Evolutionary conservation across 2,329 filamentous ascomycete species (phyloP).

Genomic region (Ophiostoma angusticollis): DNA sequence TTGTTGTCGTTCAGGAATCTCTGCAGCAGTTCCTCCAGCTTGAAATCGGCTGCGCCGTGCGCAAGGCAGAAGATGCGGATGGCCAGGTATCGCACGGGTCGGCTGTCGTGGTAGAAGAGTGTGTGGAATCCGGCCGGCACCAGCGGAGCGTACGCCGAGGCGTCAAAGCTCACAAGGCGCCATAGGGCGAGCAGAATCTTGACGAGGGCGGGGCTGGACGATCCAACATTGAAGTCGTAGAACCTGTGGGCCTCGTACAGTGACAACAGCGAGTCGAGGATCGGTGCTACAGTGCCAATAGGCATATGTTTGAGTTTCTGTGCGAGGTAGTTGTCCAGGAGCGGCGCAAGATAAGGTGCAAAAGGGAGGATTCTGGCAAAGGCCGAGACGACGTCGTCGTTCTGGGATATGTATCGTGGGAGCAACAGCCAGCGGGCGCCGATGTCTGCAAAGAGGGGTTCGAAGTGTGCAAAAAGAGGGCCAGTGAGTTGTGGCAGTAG

Average conservation of each 20-base stretch:
- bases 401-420: conserved; percentile 24
- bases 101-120: conserved; percentile 49
- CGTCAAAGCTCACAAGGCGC: conserved; percentile 67
- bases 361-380: conserved; percentile 73
- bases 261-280: conserved; percentile 1
- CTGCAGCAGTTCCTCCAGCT: conserved; percentile 59
- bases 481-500: conserved; percentile 60
- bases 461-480: conserved; percentile 60
- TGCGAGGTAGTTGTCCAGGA: conserved; percentile 41
- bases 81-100: conserved; percentile 63
- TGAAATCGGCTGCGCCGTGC: conserved; percentile 66
- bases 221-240: conserved; percentile 12
- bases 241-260: conserved; percentile 3
- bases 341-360: conserved; percentile 64
- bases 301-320: conserved; percentile 11
- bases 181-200: conserved; percentile 54
- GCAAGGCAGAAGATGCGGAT: conserved; percentile 70
- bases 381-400: conserved; percentile 46
- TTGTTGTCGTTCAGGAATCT: conserved; percentile 49
- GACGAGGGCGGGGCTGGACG: conserved; percentile 18
- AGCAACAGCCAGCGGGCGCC: conserved; percentile 64
- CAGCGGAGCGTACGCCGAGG: conserved; percentile 49
- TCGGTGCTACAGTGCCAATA: background rate
- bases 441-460: conserved; percentile 65
- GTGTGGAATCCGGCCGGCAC: conserved; percentile 53